A percentile compares a stretch with the other conserved stretches of the same genome.
phyloP scores from a whole-genome alignment of 2,329 filamentous ascomycete species.

The Colletotrichum neosansevieriae region DNA sequence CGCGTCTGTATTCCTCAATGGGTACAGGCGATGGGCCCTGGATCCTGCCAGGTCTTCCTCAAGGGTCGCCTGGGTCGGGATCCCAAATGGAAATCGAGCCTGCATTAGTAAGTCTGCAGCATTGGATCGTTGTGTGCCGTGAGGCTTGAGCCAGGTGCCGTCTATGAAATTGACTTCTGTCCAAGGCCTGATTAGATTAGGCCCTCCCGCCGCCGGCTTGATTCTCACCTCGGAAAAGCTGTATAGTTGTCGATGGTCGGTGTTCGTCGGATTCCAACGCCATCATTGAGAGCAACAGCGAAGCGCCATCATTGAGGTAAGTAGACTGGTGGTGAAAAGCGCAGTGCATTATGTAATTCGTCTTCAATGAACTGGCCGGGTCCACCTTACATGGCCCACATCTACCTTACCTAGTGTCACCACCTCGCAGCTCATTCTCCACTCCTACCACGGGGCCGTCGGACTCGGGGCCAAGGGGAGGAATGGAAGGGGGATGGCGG shows the following conservation, averaged over 20 bases:
- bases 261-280: slow-evolving; percentile 1
- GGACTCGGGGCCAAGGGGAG: slow-evolving; percentile 3
- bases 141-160: slow-evolving; percentile 1
- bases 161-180: background rate
- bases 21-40: slow-evolving; percentile 3
- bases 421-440: slow-evolving; percentile 17
- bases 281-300: background rate
- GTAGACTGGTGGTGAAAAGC: background rate
- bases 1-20: background rate
- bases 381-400: no score
- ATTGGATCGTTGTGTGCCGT: slow-evolving; percentile 5
- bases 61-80: background rate
- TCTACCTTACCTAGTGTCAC: no score
- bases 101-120: slow-evolving; percentile 11
- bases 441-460: slow-evolving; percentile 18
- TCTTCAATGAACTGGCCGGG: no score
- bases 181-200: no score
- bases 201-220: background rate
- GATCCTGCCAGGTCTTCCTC: slow-evolving; percentile 15
- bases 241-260: background rate
- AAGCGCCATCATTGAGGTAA: slow-evolving; percentile 3
- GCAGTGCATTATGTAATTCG: slow-evolving; percentile 21
- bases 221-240: background rate
- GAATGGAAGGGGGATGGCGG: background rate
- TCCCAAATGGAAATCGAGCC: slow-evolving; percentile 18